Evolutionary conservation across 495 filamentous ascomycete species (phyloP), one percentile per base, ranked within the genome.

Genomic region (Pyronema omphalodes): DNA sequence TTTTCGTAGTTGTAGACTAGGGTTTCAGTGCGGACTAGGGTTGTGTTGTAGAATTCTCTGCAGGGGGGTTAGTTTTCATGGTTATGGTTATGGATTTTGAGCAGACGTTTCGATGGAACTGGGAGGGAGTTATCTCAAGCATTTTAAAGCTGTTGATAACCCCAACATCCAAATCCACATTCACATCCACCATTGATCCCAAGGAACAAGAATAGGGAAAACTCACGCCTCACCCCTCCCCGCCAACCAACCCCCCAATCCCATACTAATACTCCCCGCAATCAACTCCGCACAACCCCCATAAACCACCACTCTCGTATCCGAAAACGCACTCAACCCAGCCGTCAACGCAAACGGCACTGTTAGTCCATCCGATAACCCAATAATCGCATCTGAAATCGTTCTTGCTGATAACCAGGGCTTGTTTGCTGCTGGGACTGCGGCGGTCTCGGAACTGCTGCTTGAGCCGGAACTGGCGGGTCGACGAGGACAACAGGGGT

Each of bases 251-350:
- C 78, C 81, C 19, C 81, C 75, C 5, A 84, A 71, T 4, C 81
- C 81, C 81, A 84, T 84, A 14, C 76, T 80, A 55, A 84, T 81
- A 23, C 76, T 73, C 35, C 81, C 79, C 9, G 75, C 76, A 57
- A 79, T 75, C 18, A 83, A 71, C 66, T 84, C 81, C 1, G 81
- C 81, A 37, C 82, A 70, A 3, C 81, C 81, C 12, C 77, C 81
- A 55, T 79, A 75, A 53, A 84, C 75, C 57, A 84, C 81, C n/a
- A 82, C 73, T 54, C 72, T 71, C 0, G 76, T 74, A 46, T 75
- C 61, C 9, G 58, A 58, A 35, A 64, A 64, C 4, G 60, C 60
- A 9, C 73, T 75, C 29, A 82, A 60, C 6, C 79, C 79, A 0
- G 79, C 78, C 0, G 78, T 81, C 34, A 82, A 63, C 11, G 78